phyloP scores from a whole-genome alignment of 2,329 filamentous ascomycete species.

The Pezicula radicicola region DNA sequence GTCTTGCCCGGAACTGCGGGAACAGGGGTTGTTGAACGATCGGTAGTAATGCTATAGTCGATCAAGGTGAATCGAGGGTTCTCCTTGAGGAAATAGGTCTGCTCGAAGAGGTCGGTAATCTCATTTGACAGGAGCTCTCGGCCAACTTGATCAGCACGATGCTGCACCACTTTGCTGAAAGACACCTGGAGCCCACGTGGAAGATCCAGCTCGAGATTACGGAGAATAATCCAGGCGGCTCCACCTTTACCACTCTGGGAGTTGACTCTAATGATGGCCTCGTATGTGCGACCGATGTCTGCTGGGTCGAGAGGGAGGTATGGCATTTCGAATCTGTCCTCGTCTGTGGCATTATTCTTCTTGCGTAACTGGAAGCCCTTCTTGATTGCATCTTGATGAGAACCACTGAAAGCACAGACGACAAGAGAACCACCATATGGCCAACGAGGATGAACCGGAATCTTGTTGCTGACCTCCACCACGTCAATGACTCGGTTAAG shows the following conservation, averaged over 20 bases:
- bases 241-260: constrained; percentile 95
- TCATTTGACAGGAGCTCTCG: constrained; percentile 82
- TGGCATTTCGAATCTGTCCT: constrained; percentile 78
- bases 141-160: constrained; percentile 72
- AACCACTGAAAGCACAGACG: constrained; percentile 88
- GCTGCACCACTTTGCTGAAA: constrained; percentile 85
- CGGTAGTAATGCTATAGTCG: constrained; percentile 87
- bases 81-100: constrained; percentile 78
- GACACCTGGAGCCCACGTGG: constrained; percentile 89
- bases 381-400: constrained; percentile 94
- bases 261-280: constrained; percentile 97
- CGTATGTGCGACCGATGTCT: constrained; percentile 95
- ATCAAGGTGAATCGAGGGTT: constrained; percentile 84
- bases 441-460: constrained; percentile 83
- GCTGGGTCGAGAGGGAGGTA: constrained; percentile 91
- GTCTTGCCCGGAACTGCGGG: constrained; percentile 68
- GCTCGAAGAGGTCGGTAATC: constrained; percentile 84
- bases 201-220: constrained; percentile 84
- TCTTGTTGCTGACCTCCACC: constrained; percentile 92
- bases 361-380: constrained; percentile 80
- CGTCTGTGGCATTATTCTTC: constrained; percentile 50
- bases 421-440: constrained; percentile 91
- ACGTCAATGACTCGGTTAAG: constrained; percentile 81
- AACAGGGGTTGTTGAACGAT: constrained; percentile 73
- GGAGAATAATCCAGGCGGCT: constrained; percentile 89